Base-by-base conservation (phyloP, 2,329 filamentous ascomycete species). In the Aspergillus fumigatus region DNA sequence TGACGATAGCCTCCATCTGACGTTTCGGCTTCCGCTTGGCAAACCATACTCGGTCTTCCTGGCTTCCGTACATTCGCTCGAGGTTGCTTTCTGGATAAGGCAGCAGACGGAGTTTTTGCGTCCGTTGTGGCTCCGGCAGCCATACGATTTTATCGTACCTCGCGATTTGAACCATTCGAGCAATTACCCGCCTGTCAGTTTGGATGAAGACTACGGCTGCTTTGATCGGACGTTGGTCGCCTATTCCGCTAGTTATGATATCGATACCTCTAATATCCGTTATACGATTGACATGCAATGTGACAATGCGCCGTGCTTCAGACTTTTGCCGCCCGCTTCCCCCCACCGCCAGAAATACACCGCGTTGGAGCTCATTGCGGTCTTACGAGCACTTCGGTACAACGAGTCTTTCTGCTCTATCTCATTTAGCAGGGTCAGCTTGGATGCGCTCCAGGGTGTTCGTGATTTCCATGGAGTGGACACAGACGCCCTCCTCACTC, bases 321-420 rank as follows among this genome's bases (percentile, higher is more conserved):
- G 82, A 59, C 77, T 90, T 8, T 76, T 87, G 7, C 80, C 79
- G 21, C 84, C 86, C 2, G 77, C 79, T 21, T 72, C 77, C 1
- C 57, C 66, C 9, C 74, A 77, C 48, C 75, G 78, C 50, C 73
- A 73, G 11, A 80, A 80, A 40, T 90, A 90, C 65, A 80, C 77
- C 2, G 75, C 79, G 4, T 68, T 85, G 25, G 87, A 89, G 66
- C 73, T 89, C n/a, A 78, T 90, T 29, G 85, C 87, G 4, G 80
- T 90, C n/a, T 81, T 88, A 77, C 80, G 87, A 59, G 80, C 87
- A 9, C 70, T 90, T 53, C 82, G 88, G 43, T 90, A 88, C 70
- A 89, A 90, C 65, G 86, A 89, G 65, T 82, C 79, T 1, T 90
- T 89, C 68, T 77, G 77, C 27, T 84, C 84, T 1, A 84, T 90